Evolutionary conservation across 2,329 filamentous ascomycete species (phyloP).

Genomic region (Fusarium pininemorale): DNA sequence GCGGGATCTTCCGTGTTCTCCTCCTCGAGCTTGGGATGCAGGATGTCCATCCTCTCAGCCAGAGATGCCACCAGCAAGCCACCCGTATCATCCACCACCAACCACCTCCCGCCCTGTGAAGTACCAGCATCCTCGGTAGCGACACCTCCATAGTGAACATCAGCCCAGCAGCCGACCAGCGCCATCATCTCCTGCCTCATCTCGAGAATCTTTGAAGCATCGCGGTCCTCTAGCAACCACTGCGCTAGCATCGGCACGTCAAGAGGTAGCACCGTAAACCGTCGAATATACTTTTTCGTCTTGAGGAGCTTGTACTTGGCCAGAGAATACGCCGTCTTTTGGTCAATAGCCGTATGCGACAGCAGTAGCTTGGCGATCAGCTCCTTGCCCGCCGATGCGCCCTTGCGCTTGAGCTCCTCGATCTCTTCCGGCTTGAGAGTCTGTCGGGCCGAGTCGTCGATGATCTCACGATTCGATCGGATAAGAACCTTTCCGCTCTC

Average conservation of each 20-base stretch:
- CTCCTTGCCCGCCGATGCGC: slow-evolving; percentile 82
- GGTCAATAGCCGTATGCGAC: slow-evolving; percentile 87
- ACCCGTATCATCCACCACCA: slow-evolving; percentile 87
- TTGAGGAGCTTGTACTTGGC: slow-evolving; percentile 97
- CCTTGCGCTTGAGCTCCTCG: slow-evolving; percentile 77
- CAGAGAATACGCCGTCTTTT: slow-evolving; percentile 93
- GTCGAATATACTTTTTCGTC: slow-evolving; percentile 89
- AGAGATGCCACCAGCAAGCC: slow-evolving; percentile 83
- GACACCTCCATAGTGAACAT: slow-evolving; percentile 73
- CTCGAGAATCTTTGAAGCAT: slow-evolving; percentile 83
- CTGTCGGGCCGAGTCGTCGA: slow-evolving; percentile 74
- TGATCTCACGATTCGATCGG: slow-evolving; percentile 66
- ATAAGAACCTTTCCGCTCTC: slow-evolving; percentile 58
- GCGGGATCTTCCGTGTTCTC: slow-evolving; percentile 10
- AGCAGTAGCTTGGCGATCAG: slow-evolving; percentile 92
- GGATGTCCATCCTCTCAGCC: slow-evolving; percentile 87
- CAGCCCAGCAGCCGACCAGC: slow-evolving; percentile 86
- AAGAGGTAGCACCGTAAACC: slow-evolving; percentile 86
- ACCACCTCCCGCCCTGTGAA: slow-evolving; percentile 66
- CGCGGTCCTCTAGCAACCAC: slow-evolving; percentile 82
- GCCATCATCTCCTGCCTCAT: slow-evolving; percentile 85
- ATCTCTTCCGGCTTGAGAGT: slow-evolving; percentile 80
- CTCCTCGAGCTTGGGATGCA: slow-evolving; percentile 61
- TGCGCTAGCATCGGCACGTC: slow-evolving; percentile 80
- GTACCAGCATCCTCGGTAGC: slow-evolving; percentile 38